These are phyloP conservation scores for Arachnomyces sp. DNA, from an alignment of 2,329 filamentous ascomycete species.

Conservation along the genomic window DNA sequence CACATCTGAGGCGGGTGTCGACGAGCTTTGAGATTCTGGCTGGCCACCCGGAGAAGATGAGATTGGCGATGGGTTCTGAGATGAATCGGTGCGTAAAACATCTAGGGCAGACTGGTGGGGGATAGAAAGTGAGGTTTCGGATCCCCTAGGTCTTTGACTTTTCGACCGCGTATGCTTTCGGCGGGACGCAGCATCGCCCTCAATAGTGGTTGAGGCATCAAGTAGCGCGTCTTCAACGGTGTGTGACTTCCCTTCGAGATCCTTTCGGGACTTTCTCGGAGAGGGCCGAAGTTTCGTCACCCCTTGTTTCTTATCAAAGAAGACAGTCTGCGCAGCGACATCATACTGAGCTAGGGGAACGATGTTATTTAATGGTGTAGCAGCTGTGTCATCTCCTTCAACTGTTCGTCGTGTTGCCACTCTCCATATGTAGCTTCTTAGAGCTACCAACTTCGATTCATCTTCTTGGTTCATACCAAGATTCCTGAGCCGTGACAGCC, in stretches of 20 bases:
- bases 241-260: conserved; percentile 46
- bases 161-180: conserved; percentile 34
- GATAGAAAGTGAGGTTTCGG: conserved; percentile 10
- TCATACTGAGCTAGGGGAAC: conserved; percentile 67
- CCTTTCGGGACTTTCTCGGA: conserved; percentile 21
- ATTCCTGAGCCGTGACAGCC: conserved; percentile 77
- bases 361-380: conserved; percentile 57
- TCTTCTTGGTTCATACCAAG: conserved; percentile 76
- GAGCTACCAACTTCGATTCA: conserved; percentile 76
- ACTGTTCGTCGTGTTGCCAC: conserved; percentile 65
- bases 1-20: conserved; percentile 26
- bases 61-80: conserved; percentile 24
- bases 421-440: conserved; percentile 88
- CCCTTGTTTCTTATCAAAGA: conserved; percentile 72
- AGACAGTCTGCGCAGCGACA: conserved; percentile 78
- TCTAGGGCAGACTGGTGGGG: conserved; percentile 17
- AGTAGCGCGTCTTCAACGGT: conserved; percentile 86
- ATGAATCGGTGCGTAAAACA: conserved; percentile 19
- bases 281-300: conserved; percentile 33
- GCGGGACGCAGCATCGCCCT: conserved; percentile 50
- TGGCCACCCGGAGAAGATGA: conserved; percentile 28
- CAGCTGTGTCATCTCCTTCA: conserved; percentile 28
- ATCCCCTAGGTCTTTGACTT: conserved; percentile 32
- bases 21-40: conserved; percentile 25
- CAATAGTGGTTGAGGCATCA: conserved; percentile 84